These are phyloP conservation scores for Lachnellula arida DNA, from an alignment of 2,329 filamentous ascomycete species.

Conservation along the genomic window DNA sequence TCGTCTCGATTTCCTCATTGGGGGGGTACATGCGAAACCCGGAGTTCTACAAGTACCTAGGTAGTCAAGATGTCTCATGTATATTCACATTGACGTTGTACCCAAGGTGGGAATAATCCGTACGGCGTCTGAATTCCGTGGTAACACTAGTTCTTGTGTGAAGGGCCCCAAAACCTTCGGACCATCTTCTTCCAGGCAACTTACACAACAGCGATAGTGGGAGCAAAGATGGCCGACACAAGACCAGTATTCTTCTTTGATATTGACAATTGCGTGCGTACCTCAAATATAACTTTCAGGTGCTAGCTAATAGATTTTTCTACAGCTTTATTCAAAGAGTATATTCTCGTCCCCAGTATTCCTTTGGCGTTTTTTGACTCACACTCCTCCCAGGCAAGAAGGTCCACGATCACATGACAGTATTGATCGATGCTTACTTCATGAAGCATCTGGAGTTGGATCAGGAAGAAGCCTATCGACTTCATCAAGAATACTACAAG, in stretches of 20 bases:
- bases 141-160: too few relatives aligned
- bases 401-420: constrained; percentile 84
- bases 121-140: neutral
- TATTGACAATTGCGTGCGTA: constrained; percentile 86
- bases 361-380: neutral
- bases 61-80: neutral
- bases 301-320: neutral
- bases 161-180: too few relatives aligned
- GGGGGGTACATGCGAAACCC: neutral
- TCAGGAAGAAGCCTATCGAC: constrained; percentile 71
- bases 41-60: too few relatives aligned
- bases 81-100: neutral
- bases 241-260: constrained; percentile 72
- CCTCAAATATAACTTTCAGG: neutral
- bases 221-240: constrained; percentile 15
- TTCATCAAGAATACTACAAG: constrained; percentile 90
- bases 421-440: constrained; percentile 60
- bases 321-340: constrained; percentile 79
- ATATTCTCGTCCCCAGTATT: constrained; percentile 29
- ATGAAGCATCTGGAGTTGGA: constrained; percentile 67
- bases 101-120: neutral
- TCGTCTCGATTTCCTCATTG: neutral
- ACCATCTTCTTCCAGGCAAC: neutral
- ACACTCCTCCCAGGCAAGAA: constrained; percentile 54
- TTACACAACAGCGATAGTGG: neutral